Evolutionary conservation across 805 yeast species (phyloP).

Genomic region (Candida khao-thaluensis): DNA sequence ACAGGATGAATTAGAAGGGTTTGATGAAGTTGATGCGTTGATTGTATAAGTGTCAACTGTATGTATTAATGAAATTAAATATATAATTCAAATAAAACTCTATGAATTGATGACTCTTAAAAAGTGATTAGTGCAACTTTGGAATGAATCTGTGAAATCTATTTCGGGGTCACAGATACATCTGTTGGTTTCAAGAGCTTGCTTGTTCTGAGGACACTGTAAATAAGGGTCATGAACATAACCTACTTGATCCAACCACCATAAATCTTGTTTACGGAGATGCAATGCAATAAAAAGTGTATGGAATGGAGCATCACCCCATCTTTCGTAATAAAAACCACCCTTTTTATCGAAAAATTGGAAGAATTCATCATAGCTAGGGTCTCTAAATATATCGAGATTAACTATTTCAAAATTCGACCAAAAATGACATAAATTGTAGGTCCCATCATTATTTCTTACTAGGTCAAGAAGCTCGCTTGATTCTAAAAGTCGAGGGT

Average conservation of each 20-base stretch:
- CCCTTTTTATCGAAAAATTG: conserved; percentile 63
- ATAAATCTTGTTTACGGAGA: conserved; percentile 56
- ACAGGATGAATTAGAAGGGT: conserved; percentile 83
- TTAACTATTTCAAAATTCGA: conserved; percentile 76
- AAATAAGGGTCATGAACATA: conserved; percentile 69
- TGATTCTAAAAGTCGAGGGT: conserved; percentile 17
- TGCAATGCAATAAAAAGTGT: conserved; percentile 69
- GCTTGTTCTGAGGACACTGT: conserved; percentile 51
- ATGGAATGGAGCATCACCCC: conserved; percentile 96
- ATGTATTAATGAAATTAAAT: too few species aligned
- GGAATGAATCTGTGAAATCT: conserved; percentile 29
- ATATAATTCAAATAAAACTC: too few species aligned
- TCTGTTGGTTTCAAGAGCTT: conserved; percentile 22
- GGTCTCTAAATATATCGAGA: conserved; percentile 62
- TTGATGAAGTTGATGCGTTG: conserved; percentile 57
- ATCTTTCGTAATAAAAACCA: conserved; percentile 82
- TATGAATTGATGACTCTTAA: conserved; percentile 6
- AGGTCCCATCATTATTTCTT: conserved; percentile 39
- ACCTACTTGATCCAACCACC: conserved; percentile 74
- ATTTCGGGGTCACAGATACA: conserved; percentile 39
- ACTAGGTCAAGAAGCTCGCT: conserved; percentile 23
- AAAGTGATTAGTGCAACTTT: conserved; percentile 24
- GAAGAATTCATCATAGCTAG: conserved; percentile 58
- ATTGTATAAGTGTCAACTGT: too few species aligned
- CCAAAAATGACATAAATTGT: conserved; percentile 82